phyloP scores from a whole-genome alignment of 2,329 filamentous ascomycete genomes.

The Fusarium cyanostomum region DNA sequence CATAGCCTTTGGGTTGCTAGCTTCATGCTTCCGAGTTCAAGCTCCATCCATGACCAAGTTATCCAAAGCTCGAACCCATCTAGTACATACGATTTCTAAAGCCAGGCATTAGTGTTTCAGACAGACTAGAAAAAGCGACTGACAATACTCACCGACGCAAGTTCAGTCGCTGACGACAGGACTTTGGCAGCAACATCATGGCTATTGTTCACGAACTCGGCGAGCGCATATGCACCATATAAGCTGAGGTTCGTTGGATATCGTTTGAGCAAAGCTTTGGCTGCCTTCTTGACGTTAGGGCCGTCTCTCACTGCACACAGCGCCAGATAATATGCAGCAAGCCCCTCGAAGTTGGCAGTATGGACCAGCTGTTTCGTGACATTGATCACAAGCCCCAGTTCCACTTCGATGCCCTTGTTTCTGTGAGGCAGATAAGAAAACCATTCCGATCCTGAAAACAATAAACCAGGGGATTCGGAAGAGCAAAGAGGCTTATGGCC shows the following conservation, averaged over 20 bases:
- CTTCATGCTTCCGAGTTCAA: slow-evolving; percentile 53
- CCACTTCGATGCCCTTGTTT: slow-evolving; percentile 37
- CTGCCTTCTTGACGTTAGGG: slow-evolving; percentile 69
- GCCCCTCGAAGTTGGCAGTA: slow-evolving; percentile 37
- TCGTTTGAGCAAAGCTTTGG: slow-evolving; percentile 77
- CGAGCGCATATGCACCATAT: slow-evolving; percentile 82
- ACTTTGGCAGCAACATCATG: slow-evolving; percentile 68
- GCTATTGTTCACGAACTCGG: slow-evolving; percentile 71
- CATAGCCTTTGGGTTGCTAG: slow-evolving; percentile 54
- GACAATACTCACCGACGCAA: slow-evolving; percentile 44
- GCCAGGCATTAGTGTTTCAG: slow-evolving; percentile 8
- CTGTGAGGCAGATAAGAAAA: slow-evolving; percentile 54
- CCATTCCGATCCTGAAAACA: slow-evolving; percentile 60
- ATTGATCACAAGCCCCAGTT: slow-evolving; percentile 60
- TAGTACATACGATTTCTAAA: slow-evolving; percentile 28
- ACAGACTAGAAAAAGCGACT: background rate
- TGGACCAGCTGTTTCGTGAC: slow-evolving; percentile 68
- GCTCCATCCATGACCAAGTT: slow-evolving; percentile 74
- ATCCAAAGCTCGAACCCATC: slow-evolving; percentile 60
- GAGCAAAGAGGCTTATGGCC: slow-evolving; percentile 42
- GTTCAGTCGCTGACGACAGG: slow-evolving; percentile 68
- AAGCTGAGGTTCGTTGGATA: slow-evolving; percentile 70
- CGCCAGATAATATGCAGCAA: slow-evolving; percentile 77
- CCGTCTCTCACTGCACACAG: slow-evolving; percentile 68
- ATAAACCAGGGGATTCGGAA: slow-evolving; percentile 57